Evolutionary conservation across 2,329 filamentous ascomycete genomes (phyloP), one percentile per base, ranked within the genome.

Genomic region (Colletotrichum neosansevieriae): DNA sequence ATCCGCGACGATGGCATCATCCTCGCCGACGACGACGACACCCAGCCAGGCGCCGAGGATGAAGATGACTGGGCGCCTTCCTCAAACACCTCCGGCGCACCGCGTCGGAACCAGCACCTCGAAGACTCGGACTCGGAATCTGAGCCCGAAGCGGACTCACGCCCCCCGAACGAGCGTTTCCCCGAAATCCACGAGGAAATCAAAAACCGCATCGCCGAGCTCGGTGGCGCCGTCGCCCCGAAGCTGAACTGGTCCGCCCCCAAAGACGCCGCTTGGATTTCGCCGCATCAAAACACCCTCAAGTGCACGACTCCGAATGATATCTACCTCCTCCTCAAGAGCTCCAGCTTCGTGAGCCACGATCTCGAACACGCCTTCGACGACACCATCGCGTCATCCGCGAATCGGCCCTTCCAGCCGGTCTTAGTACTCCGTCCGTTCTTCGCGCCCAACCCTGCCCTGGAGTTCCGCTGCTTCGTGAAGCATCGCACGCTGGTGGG

Each of bases 201-300:
- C 78, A 91, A 91, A 77, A 83, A 88, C 24, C 92, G 88, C 47
- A 98, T 99, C 70, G 80, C 84, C 12, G 92, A 94, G 73, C 86
- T 98, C 1, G 94, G 93, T 15, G 95, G 95, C 67, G 89, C 91
- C 69, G 94, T 97, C 9, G 91, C 92, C 2, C 96, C 96, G 0
- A 99, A 99, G 80, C 83, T 99, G 53, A 98, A 98, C 82, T 99
- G 96, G 96, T 98, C 94, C 6, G 91, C 94, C 4, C 96, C 96
- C 4, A 97, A 98, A 79, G 96, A 99, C 77, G 96, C 96, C 9
- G 93, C 92, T 21, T 98, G 94, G 92, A 98, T 99, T 79, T 89
- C 87, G 80, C 90, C 80, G 81, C 77, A 95, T 85, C 80, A 90
- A 74, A 99, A 99, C 79, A 97, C 93, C 53, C 92, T 98, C 81